Evolutionary conservation across 257 asterid species (phyloP).

Genomic region (Schizonepeta tenuifolia): DNA sequence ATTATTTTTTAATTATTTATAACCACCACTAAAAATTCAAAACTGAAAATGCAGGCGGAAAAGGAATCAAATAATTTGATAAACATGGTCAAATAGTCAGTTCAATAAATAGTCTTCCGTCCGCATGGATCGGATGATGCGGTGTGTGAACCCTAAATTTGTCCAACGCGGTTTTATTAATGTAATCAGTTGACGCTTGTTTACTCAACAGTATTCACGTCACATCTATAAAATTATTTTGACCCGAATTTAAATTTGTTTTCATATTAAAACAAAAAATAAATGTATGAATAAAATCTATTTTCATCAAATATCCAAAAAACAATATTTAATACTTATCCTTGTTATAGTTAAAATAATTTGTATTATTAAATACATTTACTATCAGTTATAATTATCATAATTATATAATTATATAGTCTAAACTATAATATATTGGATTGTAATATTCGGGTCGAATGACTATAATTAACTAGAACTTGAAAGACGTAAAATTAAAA

Average conservation of each 20-base stretch:
- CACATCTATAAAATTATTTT: not conserved
- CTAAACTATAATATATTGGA: not conserved
- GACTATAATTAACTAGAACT: too few species aligned
- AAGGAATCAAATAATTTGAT: not conserved
- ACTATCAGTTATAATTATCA: too few species aligned
- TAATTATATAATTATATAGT: too few species aligned
- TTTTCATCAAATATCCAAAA: not conserved
- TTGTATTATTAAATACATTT: too few species aligned
- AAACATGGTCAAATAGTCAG: not conserved
- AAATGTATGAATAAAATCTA: not conserved
- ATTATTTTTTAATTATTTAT: too few species aligned
- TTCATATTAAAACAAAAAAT: not conserved
- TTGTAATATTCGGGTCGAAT: not conserved
- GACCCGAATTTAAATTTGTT: not conserved
- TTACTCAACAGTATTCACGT: not conserved
- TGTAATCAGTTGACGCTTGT: not conserved
- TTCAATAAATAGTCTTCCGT: not conserved
- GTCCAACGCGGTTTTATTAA: constrained; percentile 19
- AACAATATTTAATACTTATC: not conserved
- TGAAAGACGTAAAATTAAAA: too few species aligned
- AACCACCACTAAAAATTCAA: too few species aligned
- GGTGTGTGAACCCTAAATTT: not conserved
- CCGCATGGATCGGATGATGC: not conserved
- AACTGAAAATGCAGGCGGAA: not conserved
- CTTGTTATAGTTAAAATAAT: too few species aligned